phyloP scores from a whole-genome alignment of 495 filamentous ascomycete genomes.

The Penicillium alfredii region DNA sequence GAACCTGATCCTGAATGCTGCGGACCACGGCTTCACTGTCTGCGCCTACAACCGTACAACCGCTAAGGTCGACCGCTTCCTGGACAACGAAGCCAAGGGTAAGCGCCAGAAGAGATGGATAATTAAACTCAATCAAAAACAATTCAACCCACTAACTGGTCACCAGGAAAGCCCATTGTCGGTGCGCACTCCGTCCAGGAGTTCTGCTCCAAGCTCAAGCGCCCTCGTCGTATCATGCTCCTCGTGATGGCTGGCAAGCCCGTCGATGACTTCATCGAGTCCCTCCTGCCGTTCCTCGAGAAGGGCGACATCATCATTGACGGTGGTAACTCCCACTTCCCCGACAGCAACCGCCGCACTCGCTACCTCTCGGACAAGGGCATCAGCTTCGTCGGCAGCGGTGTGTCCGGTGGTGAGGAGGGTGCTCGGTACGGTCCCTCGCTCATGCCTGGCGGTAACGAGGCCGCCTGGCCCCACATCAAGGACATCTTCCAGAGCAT shows the following conservation, averaged over 20 bases:
- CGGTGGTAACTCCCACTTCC: constrained; percentile 98
- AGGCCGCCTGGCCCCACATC: constrained; percentile 96
- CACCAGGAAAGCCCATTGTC: constrained; percentile 81
- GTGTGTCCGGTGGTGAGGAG: constrained; percentile 99
- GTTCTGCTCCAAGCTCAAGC: constrained; percentile 92
- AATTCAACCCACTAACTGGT: too few relatives aligned
- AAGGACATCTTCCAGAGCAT: constrained; percentile 99
- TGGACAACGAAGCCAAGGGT: constrained; percentile 90
- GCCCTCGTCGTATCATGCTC: constrained; percentile 91
- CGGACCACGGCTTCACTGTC: constrained; percentile 92
- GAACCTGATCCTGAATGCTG: constrained; percentile 98
- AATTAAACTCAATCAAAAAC: too few relatives aligned
- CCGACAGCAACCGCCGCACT: constrained; percentile 94
- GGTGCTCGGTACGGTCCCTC: constrained; percentile 96
- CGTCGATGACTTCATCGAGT: constrained; percentile 97
- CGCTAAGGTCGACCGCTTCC: constrained; percentile 93
- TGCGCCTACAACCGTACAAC: constrained; percentile 97
- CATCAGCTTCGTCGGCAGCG: constrained; percentile 92
- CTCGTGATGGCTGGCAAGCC: constrained; percentile 97
- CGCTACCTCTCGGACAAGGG: constrained; percentile 78
- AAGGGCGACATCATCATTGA: constrained; percentile 98
- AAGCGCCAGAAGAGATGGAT: too few relatives aligned
- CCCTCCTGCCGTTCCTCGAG: constrained; percentile 82
- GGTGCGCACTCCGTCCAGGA: constrained; percentile 93
- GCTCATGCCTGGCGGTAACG: constrained; percentile 97